These are phyloP conservation scores for Daldinia grandis DNA, from an alignment of 495 filamentous ascomycete species.

Conservation along the genomic window DNA sequence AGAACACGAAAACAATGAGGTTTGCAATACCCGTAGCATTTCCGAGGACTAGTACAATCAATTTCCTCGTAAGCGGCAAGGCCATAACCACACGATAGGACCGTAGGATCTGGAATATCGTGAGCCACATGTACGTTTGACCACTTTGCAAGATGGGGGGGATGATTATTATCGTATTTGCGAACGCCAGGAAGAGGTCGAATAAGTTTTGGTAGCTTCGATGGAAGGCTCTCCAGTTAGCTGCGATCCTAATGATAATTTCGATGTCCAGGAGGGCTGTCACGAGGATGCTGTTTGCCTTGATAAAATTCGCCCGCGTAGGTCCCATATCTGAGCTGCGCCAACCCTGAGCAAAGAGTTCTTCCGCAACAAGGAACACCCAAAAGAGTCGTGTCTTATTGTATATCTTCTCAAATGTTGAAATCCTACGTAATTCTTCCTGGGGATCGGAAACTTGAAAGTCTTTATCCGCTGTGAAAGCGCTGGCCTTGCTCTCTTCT, in stretches of 20 bases:
- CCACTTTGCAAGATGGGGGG: constrained; percentile 80
- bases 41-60: constrained; percentile 88
- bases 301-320: constrained; percentile 58
- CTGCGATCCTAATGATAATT: constrained; percentile 79
- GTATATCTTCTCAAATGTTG: constrained; percentile 71
- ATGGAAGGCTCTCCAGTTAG: constrained; percentile 83
- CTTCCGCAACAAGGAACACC: constrained; percentile 81
- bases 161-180: constrained; percentile 86
- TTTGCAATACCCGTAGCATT: constrained; percentile 94
- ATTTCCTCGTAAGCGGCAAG: constrained; percentile 81
- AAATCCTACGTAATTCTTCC: constrained; percentile 59
- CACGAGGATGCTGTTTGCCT: constrained; percentile 76
- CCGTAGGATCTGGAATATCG: constrained; percentile 90
- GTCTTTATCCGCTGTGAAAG: constrained; percentile 82
- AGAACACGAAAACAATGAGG: constrained; percentile 92
- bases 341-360: constrained; percentile 75
- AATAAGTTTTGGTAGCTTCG: constrained; percentile 74
- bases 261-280: constrained; percentile 83
- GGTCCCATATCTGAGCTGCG: constrained; percentile 77
- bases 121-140: constrained; percentile 85
- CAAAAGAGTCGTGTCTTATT: constrained; percentile 79
- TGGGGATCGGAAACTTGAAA: constrained; percentile 49
- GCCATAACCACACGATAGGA: constrained; percentile 93
- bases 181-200: constrained; percentile 79
- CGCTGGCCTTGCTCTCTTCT: constrained; percentile 93